Evolutionary conservation across 768 basidiomycete genomes (phyloP).

Genomic region (Naematelia aurantialba): DNA sequence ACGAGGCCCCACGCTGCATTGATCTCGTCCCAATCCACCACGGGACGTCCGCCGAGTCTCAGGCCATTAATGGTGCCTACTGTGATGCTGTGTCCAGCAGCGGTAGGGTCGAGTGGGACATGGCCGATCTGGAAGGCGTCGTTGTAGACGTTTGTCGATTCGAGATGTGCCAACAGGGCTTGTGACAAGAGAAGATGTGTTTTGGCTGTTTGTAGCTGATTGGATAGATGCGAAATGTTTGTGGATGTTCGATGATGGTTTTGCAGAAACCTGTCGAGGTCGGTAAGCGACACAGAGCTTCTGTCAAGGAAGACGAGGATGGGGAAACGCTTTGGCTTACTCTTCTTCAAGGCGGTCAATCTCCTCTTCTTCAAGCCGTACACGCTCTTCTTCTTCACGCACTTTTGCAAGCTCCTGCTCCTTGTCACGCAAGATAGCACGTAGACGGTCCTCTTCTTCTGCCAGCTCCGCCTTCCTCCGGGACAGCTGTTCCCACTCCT

Average conservation of each 20-base stretch:
- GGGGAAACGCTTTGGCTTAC: constrained; percentile 52
- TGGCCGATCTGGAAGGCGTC: constrained; percentile 51
- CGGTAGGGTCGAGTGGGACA: constrained; percentile 27
- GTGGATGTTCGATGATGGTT: constrained; percentile 17
- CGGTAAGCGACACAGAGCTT: background rate
- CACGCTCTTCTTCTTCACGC: constrained; percentile 77
- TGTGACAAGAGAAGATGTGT: constrained; percentile 44
- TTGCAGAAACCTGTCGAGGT: constrained; percentile 30
- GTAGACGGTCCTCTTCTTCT: constrained; percentile 66
- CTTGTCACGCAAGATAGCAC: constrained; percentile 65
- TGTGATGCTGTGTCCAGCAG: constrained; percentile 15
- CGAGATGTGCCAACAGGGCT: constrained; percentile 39
- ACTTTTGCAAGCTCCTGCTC: constrained; percentile 73
- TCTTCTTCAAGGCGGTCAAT: constrained; percentile 55
- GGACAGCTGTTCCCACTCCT: constrained; percentile 52
- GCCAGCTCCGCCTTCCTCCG: constrained; percentile 68
- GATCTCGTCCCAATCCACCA: constrained; percentile 98
- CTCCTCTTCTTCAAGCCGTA: constrained; percentile 69
- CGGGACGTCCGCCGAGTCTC: constrained; percentile 71
- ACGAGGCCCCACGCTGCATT: constrained; percentile 99
- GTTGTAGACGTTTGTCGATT: constrained; percentile 50
- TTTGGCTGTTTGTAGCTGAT: constrained; percentile 32
- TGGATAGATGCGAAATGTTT: constrained; percentile 14
- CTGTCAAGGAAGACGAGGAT: background rate
- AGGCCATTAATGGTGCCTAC: constrained; percentile 97